Conservation (phyloP, 495 filamentous ascomycete genomes). For the Diplogelasinospora grovesii region DNA sequence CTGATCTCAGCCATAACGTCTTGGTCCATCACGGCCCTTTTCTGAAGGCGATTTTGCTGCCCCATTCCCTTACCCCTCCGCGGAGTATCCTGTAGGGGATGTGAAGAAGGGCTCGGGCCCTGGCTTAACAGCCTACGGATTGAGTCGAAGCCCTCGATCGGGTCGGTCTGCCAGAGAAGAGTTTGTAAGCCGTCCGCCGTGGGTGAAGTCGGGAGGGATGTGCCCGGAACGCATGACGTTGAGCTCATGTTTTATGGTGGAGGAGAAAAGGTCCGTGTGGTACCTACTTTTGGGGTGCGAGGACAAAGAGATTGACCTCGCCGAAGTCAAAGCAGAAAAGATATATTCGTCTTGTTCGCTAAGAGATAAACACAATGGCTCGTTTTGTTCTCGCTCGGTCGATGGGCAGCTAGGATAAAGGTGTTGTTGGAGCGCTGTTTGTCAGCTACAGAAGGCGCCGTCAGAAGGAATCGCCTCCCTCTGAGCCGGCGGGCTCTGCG, state of each 20-base stretch:
- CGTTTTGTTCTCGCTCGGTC: too few relatives aligned
- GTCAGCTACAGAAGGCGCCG: too few relatives aligned
- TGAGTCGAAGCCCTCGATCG: conserved; percentile 43
- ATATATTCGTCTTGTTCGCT: too few relatives aligned
- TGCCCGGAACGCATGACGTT: conserved; percentile 35
- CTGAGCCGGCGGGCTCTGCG: too few relatives aligned
- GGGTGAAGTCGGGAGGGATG: conserved; percentile 33
- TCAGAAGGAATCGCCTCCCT: too few relatives aligned
- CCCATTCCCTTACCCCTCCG: conserved; percentile 69
- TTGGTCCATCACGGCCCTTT: conserved; percentile 51
- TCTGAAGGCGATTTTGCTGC: conserved; percentile 63
- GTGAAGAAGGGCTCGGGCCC: conserved; percentile 50
- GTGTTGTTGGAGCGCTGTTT: too few relatives aligned
- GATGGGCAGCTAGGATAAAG: too few relatives aligned
- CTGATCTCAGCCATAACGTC: conserved; percentile 78
- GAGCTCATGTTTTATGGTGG: conserved; percentile 36
- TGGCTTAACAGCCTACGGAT: conserved; percentile 55
- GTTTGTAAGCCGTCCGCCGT: conserved; percentile 18
- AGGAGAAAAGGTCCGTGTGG: background rate
- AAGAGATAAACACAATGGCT: too few relatives aligned
- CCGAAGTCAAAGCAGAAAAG: too few relatives aligned
- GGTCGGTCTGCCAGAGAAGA: conserved; percentile 16
- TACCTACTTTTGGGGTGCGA: too few relatives aligned
- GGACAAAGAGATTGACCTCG: too few relatives aligned
- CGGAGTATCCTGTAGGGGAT: conserved; percentile 44